phyloP scores from a whole-genome alignment of 805 yeast genomes.

The Saccharomycopsis fibuligera region DNA sequence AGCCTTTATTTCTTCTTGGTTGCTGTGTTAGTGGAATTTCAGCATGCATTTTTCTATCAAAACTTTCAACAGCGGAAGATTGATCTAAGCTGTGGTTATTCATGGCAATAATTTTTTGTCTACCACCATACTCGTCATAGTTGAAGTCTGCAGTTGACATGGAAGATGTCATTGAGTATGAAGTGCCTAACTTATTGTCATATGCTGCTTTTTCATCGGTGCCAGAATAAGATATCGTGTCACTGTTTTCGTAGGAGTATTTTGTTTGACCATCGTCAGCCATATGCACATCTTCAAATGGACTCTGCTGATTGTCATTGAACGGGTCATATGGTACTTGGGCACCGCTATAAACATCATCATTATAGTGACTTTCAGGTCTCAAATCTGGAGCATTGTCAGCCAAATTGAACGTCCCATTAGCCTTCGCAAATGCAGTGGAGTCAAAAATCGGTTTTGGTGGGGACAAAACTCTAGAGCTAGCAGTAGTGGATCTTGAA shows the following conservation, averaged over 20 bases:
- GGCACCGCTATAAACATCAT: too few species aligned
- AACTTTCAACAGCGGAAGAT: slow-evolving; percentile 26
- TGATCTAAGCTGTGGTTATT: slow-evolving; percentile 24
- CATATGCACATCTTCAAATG: slow-evolving; percentile 16
- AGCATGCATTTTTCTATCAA: slow-evolving; percentile 43
- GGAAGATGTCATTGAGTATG: slow-evolving; percentile 25
- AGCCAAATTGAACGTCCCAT: slow-evolving; percentile 19
- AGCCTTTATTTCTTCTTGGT: slow-evolving; percentile 60
- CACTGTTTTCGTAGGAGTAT: slow-evolving; percentile 16
- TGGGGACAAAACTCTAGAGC: slow-evolving; percentile 46
- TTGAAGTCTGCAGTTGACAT: slow-evolving; percentile 31
- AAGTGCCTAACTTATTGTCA: slow-evolving; percentile 1
- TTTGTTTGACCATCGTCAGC: slow-evolving; percentile 1
- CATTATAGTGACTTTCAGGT: slow-evolving; percentile 24
- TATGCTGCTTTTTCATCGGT: slow-evolving; percentile 4
- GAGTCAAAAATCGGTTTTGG: slow-evolving; percentile 65
- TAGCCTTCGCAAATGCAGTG: slow-evolving; percentile 56
- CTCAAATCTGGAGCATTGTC: slow-evolving; percentile 21
- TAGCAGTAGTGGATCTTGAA: slow-evolving; percentile 25
- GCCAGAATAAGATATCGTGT: slow-evolving; percentile 15
- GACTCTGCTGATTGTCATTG: background rate
- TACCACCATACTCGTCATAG: slow-evolving; percentile 29
- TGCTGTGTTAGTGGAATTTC: slow-evolving; percentile 29
- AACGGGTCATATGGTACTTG: too few species aligned
- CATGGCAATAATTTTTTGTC: slow-evolving; percentile 18